Conservation (phyloP, 2,329 filamentous ascomycete genomes). For the Ambrosiella beaveri region DNA sequence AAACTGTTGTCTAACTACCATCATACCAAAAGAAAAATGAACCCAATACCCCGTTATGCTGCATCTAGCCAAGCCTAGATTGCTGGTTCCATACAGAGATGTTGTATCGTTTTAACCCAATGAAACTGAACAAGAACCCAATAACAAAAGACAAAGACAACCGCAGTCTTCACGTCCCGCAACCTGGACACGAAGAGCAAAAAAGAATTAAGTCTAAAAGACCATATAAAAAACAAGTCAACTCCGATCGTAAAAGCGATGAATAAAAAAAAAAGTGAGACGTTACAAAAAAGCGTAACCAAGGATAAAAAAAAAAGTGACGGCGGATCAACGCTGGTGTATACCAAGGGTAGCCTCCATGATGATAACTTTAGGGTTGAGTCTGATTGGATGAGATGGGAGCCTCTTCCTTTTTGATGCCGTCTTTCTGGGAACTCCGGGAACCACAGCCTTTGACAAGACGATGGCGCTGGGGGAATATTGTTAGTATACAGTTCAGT, state of each 20-base stretch:
- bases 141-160: not conserved
- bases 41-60: not conserved
- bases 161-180: not conserved
- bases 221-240: not conserved
- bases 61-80: no score
- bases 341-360: not conserved
- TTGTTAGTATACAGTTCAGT: not conserved
- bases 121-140: not conserved
- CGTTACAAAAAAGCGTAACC: not conserved
- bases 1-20: not conserved
- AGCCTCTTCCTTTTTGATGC: not conserved
- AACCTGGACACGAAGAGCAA: not conserved
- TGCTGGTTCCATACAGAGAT: no score
- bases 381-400: not conserved
- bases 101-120: no score
- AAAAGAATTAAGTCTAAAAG: not conserved
- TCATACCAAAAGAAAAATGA: not conserved
- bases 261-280: no score
- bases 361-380: not conserved
- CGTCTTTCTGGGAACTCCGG: slow-evolving; percentile 16
- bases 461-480: slow-evolving; percentile 33
- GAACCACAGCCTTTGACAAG: slow-evolving; percentile 46
- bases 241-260: no score
- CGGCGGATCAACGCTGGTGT: not conserved
- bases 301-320: not conserved